Conservation (phyloP, 2,329 filamentous ascomycete species). For the Lasiodiplodia gonubiensis region DNA sequence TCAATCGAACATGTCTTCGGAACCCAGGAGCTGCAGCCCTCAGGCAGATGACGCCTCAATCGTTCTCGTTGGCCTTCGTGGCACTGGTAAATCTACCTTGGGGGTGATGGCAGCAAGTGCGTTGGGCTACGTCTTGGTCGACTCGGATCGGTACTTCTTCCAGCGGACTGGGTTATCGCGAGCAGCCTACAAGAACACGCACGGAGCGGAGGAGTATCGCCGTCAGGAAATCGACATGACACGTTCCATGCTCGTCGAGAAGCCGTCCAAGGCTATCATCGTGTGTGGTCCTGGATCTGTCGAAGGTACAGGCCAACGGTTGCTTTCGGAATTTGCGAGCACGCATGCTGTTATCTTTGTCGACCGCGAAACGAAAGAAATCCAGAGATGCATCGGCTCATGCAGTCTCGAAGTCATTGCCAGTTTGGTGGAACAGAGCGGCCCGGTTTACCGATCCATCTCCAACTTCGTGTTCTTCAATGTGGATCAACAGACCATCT, state of each 20-base stretch:
- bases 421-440: not conserved
- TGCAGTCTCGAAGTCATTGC: not conserved
- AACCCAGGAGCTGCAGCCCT: not conserved
- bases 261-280: not conserved
- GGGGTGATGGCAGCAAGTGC: slow-evolving; percentile 66
- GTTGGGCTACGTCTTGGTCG: not conserved
- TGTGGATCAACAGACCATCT: not conserved
- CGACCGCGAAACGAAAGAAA: not conserved
- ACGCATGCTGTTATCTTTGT: not conserved
- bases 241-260: not conserved
- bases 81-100: slow-evolving; percentile 76
- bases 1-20: too few species aligned
- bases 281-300: not conserved
- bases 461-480: not conserved
- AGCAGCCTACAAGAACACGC: not conserved
- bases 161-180: not conserved
- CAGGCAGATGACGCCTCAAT: slow-evolving; percentile 66
- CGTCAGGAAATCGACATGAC: not conserved
- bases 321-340: not conserved
- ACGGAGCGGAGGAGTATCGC: not conserved
- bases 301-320: not conserved
- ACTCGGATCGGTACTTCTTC: not conserved
- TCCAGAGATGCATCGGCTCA: not conserved
- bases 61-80: slow-evolving; percentile 74
- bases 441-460: not conserved